Evolutionary conservation across 1,284 basidiomycete species (phyloP).

Genomic region (Papiliotrema flavescens): DNA sequence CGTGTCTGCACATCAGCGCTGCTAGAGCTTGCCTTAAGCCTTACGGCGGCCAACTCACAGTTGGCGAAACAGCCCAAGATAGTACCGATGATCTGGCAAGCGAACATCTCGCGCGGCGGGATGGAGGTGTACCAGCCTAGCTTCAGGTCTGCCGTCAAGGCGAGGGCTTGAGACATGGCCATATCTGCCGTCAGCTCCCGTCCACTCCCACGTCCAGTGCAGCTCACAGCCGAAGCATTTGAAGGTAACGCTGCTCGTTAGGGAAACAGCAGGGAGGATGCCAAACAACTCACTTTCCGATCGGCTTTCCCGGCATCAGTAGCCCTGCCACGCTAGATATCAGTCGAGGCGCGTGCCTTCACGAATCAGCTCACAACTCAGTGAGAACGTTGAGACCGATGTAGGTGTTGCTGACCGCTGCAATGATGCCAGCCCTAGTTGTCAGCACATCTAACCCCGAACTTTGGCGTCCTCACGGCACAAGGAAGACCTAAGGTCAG

Average conservation of each 20-base stretch:
- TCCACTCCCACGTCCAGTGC: too few relatives aligned
- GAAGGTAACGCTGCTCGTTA: slow-evolving; percentile 42
- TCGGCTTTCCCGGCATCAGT: slow-evolving; percentile 53
- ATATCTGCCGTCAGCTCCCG: slow-evolving; percentile 39
- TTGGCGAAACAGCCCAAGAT: slow-evolving; percentile 51
- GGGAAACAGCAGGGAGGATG: too few relatives aligned
- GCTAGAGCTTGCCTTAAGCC: neutral
- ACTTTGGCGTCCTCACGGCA: slow-evolving; percentile 29
- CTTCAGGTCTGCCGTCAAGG: slow-evolving; percentile 52
- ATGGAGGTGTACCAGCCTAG: slow-evolving; percentile 49
- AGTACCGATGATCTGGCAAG: slow-evolving; percentile 52
- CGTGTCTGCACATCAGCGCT: slow-evolving; percentile 37
- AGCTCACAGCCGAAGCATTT: slow-evolving; percentile 47
- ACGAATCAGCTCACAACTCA: slow-evolving; percentile 44
- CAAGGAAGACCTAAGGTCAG: slow-evolving; percentile 35
- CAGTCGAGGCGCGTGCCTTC: neutral
- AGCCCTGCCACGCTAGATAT: slow-evolving; percentile 49
- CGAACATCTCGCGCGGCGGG: slow-evolving; percentile 52
- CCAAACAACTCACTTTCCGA: slow-evolving; percentile 48
- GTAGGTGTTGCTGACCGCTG: slow-evolving; percentile 52
- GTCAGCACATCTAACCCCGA: neutral
- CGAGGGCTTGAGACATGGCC: slow-evolving; percentile 49
- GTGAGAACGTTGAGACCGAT: slow-evolving; percentile 53
- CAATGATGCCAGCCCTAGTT: slow-evolving; percentile 46
- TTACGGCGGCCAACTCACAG: slow-evolving; percentile 30